phyloP scores from a whole-genome alignment of 2,329 filamentous ascomycete species.

The Arthrobotrys entomopaga region DNA sequence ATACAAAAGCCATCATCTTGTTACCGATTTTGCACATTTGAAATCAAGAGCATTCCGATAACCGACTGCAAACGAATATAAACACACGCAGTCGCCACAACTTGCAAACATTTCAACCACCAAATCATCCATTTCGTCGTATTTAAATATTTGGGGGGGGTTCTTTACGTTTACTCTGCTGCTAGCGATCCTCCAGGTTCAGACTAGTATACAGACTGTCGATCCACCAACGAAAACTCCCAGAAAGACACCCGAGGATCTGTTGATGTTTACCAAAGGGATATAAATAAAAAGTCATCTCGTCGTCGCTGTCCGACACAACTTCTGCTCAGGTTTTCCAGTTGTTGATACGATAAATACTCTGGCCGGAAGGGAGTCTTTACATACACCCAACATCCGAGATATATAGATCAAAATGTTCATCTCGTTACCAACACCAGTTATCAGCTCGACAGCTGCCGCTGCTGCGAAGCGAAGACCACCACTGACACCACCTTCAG shows the following conservation, averaged over 20 bases:
- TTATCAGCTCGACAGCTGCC: conserved; percentile 41
- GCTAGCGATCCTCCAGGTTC: conserved; percentile 13
- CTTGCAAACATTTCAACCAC: no score
- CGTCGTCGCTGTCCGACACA: conserved; percentile 20
- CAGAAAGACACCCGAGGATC: conserved; percentile 14
- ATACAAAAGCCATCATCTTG: conserved; percentile 45
- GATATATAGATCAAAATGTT: conserved; percentile 56
- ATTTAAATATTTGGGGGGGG: no score
- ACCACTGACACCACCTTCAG: conserved; percentile 64
- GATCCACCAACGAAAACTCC: conserved; percentile 39
- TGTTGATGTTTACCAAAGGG: conserved; percentile 7
- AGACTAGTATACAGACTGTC: conserved; percentile 37
- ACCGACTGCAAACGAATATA: conserved; percentile 54
- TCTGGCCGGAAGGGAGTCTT: not conserved
- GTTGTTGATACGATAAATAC: no score
- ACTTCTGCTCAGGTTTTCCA: not conserved
- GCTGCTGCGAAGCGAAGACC: conserved; percentile 60
- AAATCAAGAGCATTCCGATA: conserved; percentile 55
- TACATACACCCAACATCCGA: not conserved
- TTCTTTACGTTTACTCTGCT: no score
- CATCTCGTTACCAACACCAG: conserved; percentile 58
- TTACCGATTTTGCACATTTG: conserved; percentile 55
- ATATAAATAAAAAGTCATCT: conserved; percentile 20
- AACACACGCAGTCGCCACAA: conserved; percentile 16
- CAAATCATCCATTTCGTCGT: no score